Percentiles rank a stretch among this genome's conserved stretches.
Conservation (phyloP, 1,284 basidiomycete species). For the Cryptococcus sp. region DNA sequence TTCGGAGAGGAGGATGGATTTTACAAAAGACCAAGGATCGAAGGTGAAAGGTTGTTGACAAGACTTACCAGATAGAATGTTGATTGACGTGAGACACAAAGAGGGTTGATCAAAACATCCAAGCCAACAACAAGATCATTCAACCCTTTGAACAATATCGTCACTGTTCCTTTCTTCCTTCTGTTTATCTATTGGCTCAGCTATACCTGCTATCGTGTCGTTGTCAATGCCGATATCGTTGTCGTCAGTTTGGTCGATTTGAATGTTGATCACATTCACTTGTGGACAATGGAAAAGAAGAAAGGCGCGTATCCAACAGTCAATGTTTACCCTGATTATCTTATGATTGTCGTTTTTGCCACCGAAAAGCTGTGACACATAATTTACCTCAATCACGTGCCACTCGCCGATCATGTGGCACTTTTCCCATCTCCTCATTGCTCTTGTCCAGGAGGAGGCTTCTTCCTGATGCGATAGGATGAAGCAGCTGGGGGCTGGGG, state of each 20-base stretch:
- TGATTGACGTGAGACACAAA: background rate
- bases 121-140: background rate
- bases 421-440: too few relatives aligned
- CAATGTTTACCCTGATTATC: too few relatives aligned
- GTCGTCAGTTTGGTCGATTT: background rate
- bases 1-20: background rate
- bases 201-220: background rate
- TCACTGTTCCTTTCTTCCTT: background rate
- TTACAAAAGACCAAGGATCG: background rate
- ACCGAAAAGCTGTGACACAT: too few relatives aligned
- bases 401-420: too few relatives aligned
- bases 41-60: background rate
- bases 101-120: background rate
- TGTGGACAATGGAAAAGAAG: too few relatives aligned
- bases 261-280: too few relatives aligned
- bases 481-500: too few relatives aligned
- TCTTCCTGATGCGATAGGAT: too few relatives aligned
- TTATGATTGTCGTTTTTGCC: too few relatives aligned
- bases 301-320: too few relatives aligned
- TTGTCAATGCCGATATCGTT: background rate
- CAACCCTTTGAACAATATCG: background rate
- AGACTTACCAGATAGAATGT: background rate
- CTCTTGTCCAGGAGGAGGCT: too few relatives aligned
- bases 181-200: background rate
- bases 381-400: too few relatives aligned